Percentiles rank a stretch among this genome's conserved stretches.
These are phyloP conservation scores for Wallacemonas sp. DNA, from an alignment of 208 protist species.

Conservation along the genomic window DNA sequence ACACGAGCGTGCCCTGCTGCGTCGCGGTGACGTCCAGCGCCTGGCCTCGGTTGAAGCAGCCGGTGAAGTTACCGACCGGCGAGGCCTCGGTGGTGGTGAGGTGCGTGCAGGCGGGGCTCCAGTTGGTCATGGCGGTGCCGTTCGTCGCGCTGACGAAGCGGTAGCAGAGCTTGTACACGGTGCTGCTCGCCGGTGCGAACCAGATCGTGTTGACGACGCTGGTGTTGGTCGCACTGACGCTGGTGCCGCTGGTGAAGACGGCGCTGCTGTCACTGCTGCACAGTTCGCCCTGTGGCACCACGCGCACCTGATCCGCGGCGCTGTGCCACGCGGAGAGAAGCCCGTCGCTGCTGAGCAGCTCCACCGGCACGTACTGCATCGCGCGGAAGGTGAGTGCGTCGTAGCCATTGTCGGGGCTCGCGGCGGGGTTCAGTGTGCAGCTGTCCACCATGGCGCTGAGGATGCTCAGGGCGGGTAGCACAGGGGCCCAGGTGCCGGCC, in stretches of 20 bases:
- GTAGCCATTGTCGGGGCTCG: conserved; percentile 43
- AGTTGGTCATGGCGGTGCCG: conserved; percentile 48
- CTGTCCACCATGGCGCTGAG: conserved; percentile 29
- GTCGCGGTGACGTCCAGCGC: conserved; percentile 43
- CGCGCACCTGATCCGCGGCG: conserved; percentile 45
- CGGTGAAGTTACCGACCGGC: conserved; percentile 42
- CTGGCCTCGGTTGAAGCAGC: conserved; percentile 76
- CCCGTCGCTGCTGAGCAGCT: conserved; percentile 42
- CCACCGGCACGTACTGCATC: conserved; percentile 78
- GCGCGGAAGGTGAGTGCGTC: conserved; percentile 44
- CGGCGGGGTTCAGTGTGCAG: conserved; percentile 29
- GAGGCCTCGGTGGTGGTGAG: conserved; percentile 41
- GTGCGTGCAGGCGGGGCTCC: conserved; percentile 76
- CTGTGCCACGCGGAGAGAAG: conserved; percentile 23
- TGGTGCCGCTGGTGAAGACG: conserved; percentile 48
- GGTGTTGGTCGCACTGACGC: conserved; percentile 1
- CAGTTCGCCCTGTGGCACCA: conserved; percentile 61
- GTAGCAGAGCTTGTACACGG: conserved; percentile 85
- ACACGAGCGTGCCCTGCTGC: conserved; percentile 23
- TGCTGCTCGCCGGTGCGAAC: conserved; percentile 53
- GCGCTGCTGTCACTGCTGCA: conserved; percentile 58
- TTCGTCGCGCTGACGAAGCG: conserved; percentile 49
- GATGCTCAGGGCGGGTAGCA: conserved; percentile 57
- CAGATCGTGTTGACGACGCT: conserved; percentile 41
- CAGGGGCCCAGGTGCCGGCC: conserved; percentile 77